Conservation (phyloP, 2,329 filamentous ascomycete species). For the Pseudogymnoascus sp. region DNA sequence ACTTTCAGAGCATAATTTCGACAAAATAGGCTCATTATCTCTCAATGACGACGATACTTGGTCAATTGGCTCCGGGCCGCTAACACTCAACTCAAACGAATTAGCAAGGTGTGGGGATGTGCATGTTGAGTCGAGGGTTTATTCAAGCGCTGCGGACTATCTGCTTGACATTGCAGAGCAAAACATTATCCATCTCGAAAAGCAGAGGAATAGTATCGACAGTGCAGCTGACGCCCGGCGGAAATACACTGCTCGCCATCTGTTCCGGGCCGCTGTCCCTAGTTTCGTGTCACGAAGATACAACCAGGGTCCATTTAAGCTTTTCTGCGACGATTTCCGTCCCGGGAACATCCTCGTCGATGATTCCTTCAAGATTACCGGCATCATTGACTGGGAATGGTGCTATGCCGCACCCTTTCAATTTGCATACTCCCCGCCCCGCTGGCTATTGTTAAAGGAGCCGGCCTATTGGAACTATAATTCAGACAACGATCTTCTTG, state of each 20-base stretch:
- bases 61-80: slow-evolving; percentile 9
- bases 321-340: slow-evolving; percentile 18
- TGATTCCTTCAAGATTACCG: slow-evolving; percentile 14
- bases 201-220: not conserved
- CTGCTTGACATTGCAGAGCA: not conserved
- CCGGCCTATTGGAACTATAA: slow-evolving; percentile 3
- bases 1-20: slow-evolving; percentile 13
- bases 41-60: slow-evolving; percentile 1
- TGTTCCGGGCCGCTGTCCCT: not conserved
- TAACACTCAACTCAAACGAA: slow-evolving; percentile 13
- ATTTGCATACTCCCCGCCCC: slow-evolving; percentile 16
- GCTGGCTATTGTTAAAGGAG: slow-evolving; percentile 16
- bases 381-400: slow-evolving; percentile 17
- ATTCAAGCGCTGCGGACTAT: not conserved
- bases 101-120: not conserved
- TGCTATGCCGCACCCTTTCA: slow-evolving; percentile 16
- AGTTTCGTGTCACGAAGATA: slow-evolving; percentile 14
- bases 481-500: not conserved
- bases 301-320: slow-evolving; percentile 16
- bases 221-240: not conserved
- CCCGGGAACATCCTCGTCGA: slow-evolving; percentile 17
- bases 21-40: slow-evolving; percentile 11
- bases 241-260: not conserved
- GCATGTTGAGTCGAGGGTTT: not conserved
- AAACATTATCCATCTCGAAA: not conserved